These are phyloP conservation scores for Conringia planisiliqua DNA, from an alignment of 345 rosid species.

Conservation along the genomic window DNA sequence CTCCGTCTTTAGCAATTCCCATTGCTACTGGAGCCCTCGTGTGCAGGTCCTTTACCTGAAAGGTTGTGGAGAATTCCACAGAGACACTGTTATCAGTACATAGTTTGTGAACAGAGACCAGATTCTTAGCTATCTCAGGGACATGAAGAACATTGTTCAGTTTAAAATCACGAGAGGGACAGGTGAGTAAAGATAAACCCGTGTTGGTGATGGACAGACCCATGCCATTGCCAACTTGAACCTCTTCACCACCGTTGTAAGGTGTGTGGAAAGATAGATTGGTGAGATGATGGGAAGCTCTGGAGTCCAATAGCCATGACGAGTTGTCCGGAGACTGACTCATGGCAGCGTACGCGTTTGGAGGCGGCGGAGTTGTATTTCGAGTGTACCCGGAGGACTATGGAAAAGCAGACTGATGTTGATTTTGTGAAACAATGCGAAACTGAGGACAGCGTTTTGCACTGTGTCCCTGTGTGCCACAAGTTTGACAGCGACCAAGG, in stretches of 20 bases:
- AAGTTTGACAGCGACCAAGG: neutral
- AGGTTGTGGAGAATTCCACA: neutral
- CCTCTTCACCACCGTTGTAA: neutral
- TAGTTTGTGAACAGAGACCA: neutral
- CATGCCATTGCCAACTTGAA: neutral
- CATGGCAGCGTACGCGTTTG: neutral
- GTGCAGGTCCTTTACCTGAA: neutral
- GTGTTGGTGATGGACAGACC: neutral
- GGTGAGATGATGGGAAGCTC: neutral
- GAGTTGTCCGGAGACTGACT: neutral
- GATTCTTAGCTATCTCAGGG: neutral
- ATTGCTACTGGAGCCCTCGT: neutral
- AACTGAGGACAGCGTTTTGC: neutral
- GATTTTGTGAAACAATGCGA: neutral
- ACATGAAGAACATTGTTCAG: neutral
- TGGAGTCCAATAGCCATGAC: neutral
- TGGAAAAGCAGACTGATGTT: too few relatives aligned
- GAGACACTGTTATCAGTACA: neutral
- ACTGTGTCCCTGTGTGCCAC: neutral
- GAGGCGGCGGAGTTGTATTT: neutral
- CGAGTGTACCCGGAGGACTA: neutral
- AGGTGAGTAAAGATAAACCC: neutral
- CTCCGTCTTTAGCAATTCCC: too few relatives aligned
- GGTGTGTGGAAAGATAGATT: neutral
- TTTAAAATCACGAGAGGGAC: neutral